phyloP scores from a whole-genome alignment of 495 filamentous ascomycete species.

The Hypoxylon trugodes region DNA sequence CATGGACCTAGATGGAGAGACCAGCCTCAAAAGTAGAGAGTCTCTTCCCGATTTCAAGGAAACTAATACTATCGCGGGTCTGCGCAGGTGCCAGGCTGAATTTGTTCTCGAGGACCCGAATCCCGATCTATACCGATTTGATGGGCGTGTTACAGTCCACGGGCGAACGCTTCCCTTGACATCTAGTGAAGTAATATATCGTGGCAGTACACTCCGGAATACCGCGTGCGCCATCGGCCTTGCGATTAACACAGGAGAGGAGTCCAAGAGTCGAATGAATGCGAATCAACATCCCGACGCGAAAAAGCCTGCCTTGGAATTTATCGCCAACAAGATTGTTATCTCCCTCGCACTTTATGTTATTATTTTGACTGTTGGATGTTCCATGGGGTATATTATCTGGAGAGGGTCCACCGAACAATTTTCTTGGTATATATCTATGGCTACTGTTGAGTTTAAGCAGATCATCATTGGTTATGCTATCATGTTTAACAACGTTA shows the following conservation, averaged over 20 bases:
- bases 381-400: conserved; percentile 79
- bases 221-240: conserved; percentile 74
- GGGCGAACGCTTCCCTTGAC: conserved; percentile 76
- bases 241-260: conserved; percentile 88
- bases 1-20: conserved; percentile 96
- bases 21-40: conserved; percentile 78
- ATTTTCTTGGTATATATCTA: conserved; percentile 74
- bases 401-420: conserved; percentile 72
- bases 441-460: conserved; percentile 74
- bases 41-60: conserved; percentile 55
- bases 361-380: conserved; percentile 73
- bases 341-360: conserved; percentile 81
- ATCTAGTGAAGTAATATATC: conserved; percentile 81
- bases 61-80: conserved; percentile 66
- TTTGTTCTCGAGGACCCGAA: conserved; percentile 86
- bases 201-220: conserved; percentile 84
- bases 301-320: conserved; percentile 82
- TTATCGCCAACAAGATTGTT: conserved; percentile 82
- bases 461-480: conserved; percentile 87
- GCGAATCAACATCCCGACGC: conserved; percentile 88
- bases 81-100: conserved; percentile 57
- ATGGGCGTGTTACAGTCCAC: conserved; percentile 73
- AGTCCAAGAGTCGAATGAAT: conserved; percentile 93
- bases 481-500: conserved; percentile 92
- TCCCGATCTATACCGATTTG: conserved; percentile 85